Conservation (phyloP, 2,329 filamentous ascomycete species). For the Microcera coccophila region DNA sequence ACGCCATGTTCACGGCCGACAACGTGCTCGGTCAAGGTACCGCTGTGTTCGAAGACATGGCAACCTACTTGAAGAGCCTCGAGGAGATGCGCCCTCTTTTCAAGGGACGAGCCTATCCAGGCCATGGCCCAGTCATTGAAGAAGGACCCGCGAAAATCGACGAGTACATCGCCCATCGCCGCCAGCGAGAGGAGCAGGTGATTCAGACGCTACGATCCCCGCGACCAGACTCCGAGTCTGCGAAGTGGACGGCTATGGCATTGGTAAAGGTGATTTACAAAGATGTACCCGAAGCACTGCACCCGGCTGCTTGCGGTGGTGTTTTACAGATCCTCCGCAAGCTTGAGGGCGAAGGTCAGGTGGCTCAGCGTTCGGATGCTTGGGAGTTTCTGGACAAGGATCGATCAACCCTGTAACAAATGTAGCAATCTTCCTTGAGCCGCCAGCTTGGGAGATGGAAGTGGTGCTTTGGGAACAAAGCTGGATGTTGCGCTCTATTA, state of each 20-base stretch:
- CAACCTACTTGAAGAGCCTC: slow-evolving; percentile 64
- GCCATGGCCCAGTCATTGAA: slow-evolving; percentile 76
- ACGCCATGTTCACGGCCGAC: slow-evolving; percentile 84
- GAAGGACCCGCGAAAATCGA: slow-evolving; percentile 67
- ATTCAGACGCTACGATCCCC: slow-evolving; percentile 56
- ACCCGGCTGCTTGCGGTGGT: slow-evolving; percentile 70
- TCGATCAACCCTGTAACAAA: slow-evolving; percentile 20
- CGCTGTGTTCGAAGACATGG: slow-evolving; percentile 76
- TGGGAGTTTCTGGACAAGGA: slow-evolving; percentile 27
- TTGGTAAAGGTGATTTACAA: slow-evolving; percentile 86
- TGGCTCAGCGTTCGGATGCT: slow-evolving; percentile 36
- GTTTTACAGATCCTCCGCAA: slow-evolving; percentile 77
- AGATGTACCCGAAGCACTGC: slow-evolving; percentile 71
- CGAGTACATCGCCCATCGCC: slow-evolving; percentile 81
- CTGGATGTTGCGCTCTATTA: too few relatives aligned
- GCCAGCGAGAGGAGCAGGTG: slow-evolving; percentile 75
- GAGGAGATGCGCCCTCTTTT: slow-evolving; percentile 65
- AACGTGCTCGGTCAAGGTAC: slow-evolving; percentile 86
- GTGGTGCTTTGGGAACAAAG: too few relatives aligned
- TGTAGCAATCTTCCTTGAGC: not conserved
- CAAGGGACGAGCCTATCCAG: slow-evolving; percentile 72
- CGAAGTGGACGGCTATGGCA: slow-evolving; percentile 66
- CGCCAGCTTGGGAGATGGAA: too few relatives aligned
- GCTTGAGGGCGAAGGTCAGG: slow-evolving; percentile 69
- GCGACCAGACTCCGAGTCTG: slow-evolving; percentile 24